Conservation (phyloP, 2,329 filamentous ascomycete genomes). For the Truncatella angustata region DNA sequence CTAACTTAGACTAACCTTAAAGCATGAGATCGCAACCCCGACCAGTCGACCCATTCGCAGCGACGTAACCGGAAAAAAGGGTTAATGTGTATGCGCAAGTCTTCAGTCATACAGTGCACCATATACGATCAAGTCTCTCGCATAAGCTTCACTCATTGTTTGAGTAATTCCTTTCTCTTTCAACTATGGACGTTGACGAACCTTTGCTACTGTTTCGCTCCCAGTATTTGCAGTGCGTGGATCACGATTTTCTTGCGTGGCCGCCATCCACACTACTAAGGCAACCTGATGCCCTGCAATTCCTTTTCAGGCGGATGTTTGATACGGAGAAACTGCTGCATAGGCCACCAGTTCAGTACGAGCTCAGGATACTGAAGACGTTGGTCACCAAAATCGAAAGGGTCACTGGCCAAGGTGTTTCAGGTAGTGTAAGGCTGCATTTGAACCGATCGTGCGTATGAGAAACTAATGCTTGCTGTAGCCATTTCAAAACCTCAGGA, state of each 20-base stretch:
- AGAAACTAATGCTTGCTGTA: constrained; percentile 41
- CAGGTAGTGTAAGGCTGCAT: constrained; percentile 52
- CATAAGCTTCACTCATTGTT: too few relatives aligned
- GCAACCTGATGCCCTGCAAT: constrained; percentile 25
- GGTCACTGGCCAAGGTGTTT: constrained; percentile 51
- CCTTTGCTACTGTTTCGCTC: constrained; percentile 25
- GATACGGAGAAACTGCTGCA: constrained; percentile 40
- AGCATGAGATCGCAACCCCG: too few relatives aligned
- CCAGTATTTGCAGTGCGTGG: constrained; percentile 30
- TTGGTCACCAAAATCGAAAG: constrained; percentile 57
- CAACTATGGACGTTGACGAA: constrained; percentile 20
- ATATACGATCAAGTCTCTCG: too few relatives aligned
- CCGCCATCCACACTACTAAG: constrained; percentile 24
- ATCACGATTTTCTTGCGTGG: constrained; percentile 31
- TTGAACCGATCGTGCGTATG: constrained; percentile 8
- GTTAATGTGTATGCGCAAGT: too few relatives aligned
- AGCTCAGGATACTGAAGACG: constrained; percentile 56
- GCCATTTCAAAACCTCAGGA: constrained; percentile 60
- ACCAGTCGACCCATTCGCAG: too few relatives aligned
- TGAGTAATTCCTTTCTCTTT: too few relatives aligned
- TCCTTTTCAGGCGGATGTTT: constrained; percentile 57
- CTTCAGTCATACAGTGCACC: too few relatives aligned
- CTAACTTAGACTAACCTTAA: too few relatives aligned
- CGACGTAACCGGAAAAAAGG: too few relatives aligned
- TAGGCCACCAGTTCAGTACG: constrained; percentile 59